Evolutionary conservation across 139 green algal genomes (phyloP).

Genomic region (Chara braunii): DNA sequence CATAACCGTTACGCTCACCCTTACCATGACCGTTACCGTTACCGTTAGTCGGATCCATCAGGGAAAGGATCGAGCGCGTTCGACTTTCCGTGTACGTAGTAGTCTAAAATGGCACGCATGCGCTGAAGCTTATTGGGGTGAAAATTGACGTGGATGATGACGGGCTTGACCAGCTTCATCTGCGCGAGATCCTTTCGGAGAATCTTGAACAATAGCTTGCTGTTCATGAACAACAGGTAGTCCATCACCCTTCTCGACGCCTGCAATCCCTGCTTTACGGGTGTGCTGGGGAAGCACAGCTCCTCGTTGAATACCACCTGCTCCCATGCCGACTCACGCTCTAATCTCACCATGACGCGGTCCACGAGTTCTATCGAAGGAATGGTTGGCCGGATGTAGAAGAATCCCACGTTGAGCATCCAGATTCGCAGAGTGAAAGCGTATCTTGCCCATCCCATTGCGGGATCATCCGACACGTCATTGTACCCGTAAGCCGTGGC

Average conservation of each 20-base stretch:
- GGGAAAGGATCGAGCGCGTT: constrained; percentile 22
- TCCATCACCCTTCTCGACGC: constrained; percentile 41
- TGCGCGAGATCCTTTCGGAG: neutral
- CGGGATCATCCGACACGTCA: constrained; percentile 70
- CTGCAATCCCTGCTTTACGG: neutral
- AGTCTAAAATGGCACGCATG: constrained; percentile 26
- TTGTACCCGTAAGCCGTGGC: constrained; percentile 73
- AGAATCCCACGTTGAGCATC: constrained; percentile 41
- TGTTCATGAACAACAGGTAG: constrained; percentile 41
- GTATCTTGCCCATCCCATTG: constrained; percentile 80
- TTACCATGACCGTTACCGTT: too few species aligned
- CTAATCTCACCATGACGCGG: constrained; percentile 26
- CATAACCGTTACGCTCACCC: neutral
- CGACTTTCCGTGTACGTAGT: constrained; percentile 27
- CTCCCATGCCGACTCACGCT: constrained; percentile 35
- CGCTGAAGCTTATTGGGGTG: constrained; percentile 56
- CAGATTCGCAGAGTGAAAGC: constrained; percentile 45
- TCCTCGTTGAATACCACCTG: constrained; percentile 48
- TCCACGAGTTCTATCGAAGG: constrained; percentile 14
- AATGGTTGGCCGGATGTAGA: constrained; percentile 22
- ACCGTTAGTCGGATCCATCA: too few species aligned
- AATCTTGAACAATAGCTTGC: constrained; percentile 38
- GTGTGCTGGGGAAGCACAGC: constrained; percentile 18
- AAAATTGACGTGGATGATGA: constrained; percentile 58
- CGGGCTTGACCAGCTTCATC: neutral